Conservation (phyloP, 148 eudicot species). For the Rhododendron ferrugineum region DNA sequence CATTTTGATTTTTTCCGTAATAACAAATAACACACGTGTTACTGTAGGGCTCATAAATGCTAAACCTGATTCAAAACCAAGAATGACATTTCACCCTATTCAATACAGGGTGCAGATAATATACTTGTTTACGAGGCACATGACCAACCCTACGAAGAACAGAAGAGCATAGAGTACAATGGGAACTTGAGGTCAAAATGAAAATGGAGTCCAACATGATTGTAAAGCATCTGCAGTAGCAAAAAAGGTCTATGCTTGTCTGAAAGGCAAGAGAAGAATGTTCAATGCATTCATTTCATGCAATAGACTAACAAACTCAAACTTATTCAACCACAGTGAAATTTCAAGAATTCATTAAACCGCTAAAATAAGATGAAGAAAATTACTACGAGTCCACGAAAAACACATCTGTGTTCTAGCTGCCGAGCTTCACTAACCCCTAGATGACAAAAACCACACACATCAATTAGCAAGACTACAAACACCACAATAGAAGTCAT, state of each 20-base stretch:
- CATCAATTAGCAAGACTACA: conserved; percentile 26
- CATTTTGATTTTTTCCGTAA: no score
- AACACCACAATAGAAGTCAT: conserved; percentile 5
- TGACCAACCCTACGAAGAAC: background rate
- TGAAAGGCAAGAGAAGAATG: background rate
- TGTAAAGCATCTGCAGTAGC: background rate
- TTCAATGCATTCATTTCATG: background rate
- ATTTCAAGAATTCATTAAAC: conserved; percentile 3
- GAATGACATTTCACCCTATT: background rate
- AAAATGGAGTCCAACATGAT: background rate
- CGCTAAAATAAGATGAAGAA: conserved; percentile 33
- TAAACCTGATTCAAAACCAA: background rate
- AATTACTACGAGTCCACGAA: conserved; percentile 40
- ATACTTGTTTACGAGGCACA: background rate
- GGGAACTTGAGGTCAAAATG: background rate
- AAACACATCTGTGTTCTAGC: conserved; percentile 38
- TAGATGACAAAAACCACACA: conserved; percentile 29
- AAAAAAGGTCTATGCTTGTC: background rate
- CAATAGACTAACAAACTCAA: background rate
- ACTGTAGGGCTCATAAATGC: background rate
- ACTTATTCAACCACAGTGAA: conserved; percentile 4
- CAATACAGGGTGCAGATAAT: background rate
- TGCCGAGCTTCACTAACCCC: conserved; percentile 58
- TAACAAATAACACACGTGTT: background rate
- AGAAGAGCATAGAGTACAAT: background rate